A percentile compares a stretch with the other conserved stretches of the same genome.
These are phyloP conservation scores for Teratosphaeria zuluensis DNA, from an alignment of 2,329 filamentous ascomycete genomes.

Conservation along the genomic window DNA sequence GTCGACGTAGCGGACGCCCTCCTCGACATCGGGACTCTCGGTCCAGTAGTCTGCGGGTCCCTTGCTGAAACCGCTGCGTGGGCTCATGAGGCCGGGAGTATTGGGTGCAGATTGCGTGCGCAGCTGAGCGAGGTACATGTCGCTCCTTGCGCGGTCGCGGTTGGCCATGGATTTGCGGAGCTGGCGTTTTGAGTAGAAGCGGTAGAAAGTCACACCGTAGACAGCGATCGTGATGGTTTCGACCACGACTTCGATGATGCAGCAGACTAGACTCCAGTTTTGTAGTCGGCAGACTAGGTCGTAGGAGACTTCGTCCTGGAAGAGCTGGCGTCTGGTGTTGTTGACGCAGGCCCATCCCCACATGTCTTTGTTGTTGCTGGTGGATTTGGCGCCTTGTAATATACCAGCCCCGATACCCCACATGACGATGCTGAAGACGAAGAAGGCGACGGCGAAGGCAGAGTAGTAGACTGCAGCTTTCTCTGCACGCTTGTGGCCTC, in stretches of 20 bases:
- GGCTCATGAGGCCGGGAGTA: slow-evolving; percentile 65
- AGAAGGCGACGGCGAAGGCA: slow-evolving; percentile 84
- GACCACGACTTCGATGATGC: slow-evolving; percentile 90
- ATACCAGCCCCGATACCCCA: slow-evolving; percentile 82
- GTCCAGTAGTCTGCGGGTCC: slow-evolving; percentile 34
- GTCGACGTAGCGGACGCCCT: slow-evolving; percentile 51
- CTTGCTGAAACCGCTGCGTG: slow-evolving; percentile 41
- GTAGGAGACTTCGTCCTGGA: slow-evolving; percentile 74
- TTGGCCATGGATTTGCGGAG: slow-evolving; percentile 95
- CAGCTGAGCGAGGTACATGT: slow-evolving; percentile 72
- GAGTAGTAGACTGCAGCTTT: slow-evolving; percentile 95
- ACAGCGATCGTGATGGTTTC: slow-evolving; percentile 85
- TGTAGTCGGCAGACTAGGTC: slow-evolving; percentile 82
- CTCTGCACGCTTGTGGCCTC: slow-evolving; percentile 79
- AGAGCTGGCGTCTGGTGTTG: slow-evolving; percentile 66
- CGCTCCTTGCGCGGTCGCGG: slow-evolving; percentile 85
- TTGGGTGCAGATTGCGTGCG: slow-evolving; percentile 79
- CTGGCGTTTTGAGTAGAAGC: slow-evolving; percentile 91
- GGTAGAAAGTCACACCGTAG: slow-evolving; percentile 92
- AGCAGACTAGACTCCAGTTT: slow-evolving; percentile 94
- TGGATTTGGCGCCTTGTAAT: slow-evolving; percentile 68
- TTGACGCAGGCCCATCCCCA: slow-evolving; percentile 98
- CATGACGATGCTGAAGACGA: slow-evolving; percentile 84
- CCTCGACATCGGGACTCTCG: slow-evolving; percentile 27
- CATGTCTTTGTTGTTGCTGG: slow-evolving; percentile 71